Conservation (phyloP, 2,329 filamentous ascomycete species). For the Epichloe sibirici region DNA sequence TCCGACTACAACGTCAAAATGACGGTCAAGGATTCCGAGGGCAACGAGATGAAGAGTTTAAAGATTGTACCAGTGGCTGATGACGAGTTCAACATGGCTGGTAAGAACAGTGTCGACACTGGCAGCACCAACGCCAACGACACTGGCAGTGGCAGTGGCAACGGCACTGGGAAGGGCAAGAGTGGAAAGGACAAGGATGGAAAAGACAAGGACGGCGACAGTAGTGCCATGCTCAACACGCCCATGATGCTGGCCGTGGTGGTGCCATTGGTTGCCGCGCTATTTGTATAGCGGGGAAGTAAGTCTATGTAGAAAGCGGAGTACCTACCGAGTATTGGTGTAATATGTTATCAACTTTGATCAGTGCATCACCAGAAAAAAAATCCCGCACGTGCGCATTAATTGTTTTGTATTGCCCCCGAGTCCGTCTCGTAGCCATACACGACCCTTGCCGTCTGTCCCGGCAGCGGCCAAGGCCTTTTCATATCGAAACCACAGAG, state of each 20-base stretch:
- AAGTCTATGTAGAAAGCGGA: constrained; percentile 7
- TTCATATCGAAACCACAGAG: neutral
- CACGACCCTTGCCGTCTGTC: constrained; percentile 2
- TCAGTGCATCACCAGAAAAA: too few species aligned
- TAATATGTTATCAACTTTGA: too few species aligned
- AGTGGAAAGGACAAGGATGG: neutral
- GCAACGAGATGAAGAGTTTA: constrained; percentile 30
- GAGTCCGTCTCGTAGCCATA: constrained; percentile 3
- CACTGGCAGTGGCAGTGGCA: constrained; percentile 10
- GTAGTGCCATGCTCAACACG: constrained; percentile 16
- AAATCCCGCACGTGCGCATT: too few species aligned
- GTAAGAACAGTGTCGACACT: constrained; percentile 28
- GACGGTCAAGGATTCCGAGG: constrained; percentile 27
- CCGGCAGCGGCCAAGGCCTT: constrained; percentile 1
- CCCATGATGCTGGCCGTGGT: constrained; percentile 22
- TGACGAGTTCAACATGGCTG: constrained; percentile 32
- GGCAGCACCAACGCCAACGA: constrained; percentile 13
- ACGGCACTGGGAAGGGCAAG: neutral
- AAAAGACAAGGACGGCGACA: constrained; percentile 10
- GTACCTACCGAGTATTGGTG: too few species aligned
- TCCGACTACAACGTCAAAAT: constrained; percentile 46
- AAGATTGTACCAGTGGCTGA: constrained; percentile 34
- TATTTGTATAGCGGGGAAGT: constrained; percentile 14
- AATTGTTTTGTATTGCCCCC: too few species aligned
- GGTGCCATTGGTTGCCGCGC: constrained; percentile 22